These are phyloP conservation scores for Zasmidium cellare DNA, from an alignment of 2,329 filamentous ascomycete genomes.

Conservation along the genomic window DNA sequence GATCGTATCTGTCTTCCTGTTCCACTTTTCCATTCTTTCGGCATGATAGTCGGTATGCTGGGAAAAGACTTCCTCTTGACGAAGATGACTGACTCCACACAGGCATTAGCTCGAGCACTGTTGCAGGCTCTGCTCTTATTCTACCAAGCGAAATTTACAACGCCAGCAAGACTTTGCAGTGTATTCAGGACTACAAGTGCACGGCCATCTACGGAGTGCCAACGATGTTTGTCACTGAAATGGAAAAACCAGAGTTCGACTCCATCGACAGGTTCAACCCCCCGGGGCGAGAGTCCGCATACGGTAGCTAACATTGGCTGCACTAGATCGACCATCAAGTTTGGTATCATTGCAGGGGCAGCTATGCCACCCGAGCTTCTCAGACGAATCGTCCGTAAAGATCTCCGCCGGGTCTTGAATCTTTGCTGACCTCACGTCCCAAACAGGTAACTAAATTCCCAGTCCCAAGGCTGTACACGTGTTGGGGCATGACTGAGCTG, in stretches of 20 bases:
- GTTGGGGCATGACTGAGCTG: constrained; percentile 65
- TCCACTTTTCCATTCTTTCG: constrained; percentile 84
- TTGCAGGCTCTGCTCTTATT: constrained; percentile 66
- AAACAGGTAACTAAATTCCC: constrained; percentile 58
- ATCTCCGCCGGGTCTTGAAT: not conserved
- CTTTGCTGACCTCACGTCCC: constrained; percentile 33
- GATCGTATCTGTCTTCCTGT: constrained; percentile 79
- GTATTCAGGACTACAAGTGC: constrained; percentile 50
- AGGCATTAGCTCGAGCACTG: constrained; percentile 26
- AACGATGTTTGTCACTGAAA: constrained; percentile 73
- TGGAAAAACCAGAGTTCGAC: constrained; percentile 28
- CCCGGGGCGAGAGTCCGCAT: not conserved
- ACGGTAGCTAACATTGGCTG: not conserved
- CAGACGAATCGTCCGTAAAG: constrained; percentile 63
- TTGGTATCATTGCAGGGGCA: constrained; percentile 69
- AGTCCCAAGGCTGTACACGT: constrained; percentile 67
- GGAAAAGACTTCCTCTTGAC: constrained; percentile 50
- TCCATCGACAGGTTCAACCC: constrained; percentile 14
- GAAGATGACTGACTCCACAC: constrained; percentile 41
- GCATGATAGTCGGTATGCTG: constrained; percentile 61
- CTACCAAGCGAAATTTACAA: constrained; percentile 72
- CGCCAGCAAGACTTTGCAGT: constrained; percentile 23
- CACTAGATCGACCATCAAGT: constrained; percentile 23
- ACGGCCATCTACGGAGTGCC: constrained; percentile 80
- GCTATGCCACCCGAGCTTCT: constrained; percentile 75